Conservation (phyloP, 306 rosid species). For the Abrus pulchellus region DNA sequence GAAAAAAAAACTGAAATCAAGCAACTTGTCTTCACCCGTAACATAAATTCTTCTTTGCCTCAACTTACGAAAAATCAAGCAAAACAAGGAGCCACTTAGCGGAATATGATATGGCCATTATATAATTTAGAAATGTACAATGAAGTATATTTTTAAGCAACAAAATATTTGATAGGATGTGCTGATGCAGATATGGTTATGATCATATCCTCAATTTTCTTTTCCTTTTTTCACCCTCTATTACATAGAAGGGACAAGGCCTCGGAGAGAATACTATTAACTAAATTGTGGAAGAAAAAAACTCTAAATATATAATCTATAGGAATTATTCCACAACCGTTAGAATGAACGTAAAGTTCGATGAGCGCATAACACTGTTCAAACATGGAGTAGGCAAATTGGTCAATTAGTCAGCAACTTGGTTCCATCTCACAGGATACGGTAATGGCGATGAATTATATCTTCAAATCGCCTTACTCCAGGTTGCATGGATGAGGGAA, state of each 20-base stretch:
- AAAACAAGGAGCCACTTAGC: not conserved
- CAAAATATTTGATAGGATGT: not conserved
- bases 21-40: too few relatives aligned
- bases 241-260: not conserved
- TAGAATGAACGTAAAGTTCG: not conserved
- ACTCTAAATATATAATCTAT: not conserved
- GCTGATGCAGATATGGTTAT: constrained; percentile 3
- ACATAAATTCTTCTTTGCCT: not conserved
- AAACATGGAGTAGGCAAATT: not conserved
- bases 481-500: not conserved
- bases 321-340: not conserved
- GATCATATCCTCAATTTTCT: not conserved
- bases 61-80: not conserved
- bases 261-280: not conserved
- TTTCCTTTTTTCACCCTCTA: too few relatives aligned
- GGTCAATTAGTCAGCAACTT: too few relatives aligned
- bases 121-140: not conserved
- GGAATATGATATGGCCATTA: constrained; percentile 19
- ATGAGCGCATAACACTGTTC: not conserved
- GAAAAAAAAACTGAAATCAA: too few relatives aligned
- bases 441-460: not conserved
- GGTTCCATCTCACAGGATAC: too few relatives aligned
- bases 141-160: not conserved
- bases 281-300: not conserved
- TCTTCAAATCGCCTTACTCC: not conserved